Evolutionary conservation across 2,329 filamentous ascomycete genomes (phyloP).

Genomic region (Verticillium albo-atrum): DNA sequence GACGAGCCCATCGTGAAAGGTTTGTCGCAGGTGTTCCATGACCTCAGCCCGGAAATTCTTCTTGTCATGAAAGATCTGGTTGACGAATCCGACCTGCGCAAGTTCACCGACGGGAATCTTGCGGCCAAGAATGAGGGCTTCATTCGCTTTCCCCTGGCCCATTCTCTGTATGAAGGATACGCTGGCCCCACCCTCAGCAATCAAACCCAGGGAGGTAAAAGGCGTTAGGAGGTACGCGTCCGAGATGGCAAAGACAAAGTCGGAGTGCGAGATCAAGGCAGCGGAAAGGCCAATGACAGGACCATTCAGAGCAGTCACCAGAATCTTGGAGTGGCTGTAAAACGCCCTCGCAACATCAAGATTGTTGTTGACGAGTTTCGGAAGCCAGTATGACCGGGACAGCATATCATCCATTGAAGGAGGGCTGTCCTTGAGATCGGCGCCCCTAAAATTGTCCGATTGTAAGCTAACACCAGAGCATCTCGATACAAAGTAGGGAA

Average conservation of each 20-base stretch:
- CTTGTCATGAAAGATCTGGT: conserved; percentile 58
- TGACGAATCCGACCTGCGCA: conserved; percentile 68
- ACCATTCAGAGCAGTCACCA: conserved; percentile 76
- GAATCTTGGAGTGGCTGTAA: conserved; percentile 76
- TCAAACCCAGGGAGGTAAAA: conserved; percentile 74
- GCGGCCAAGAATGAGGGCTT: conserved; percentile 78
- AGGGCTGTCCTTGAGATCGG: background rate
- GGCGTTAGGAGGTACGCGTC: conserved; percentile 75
- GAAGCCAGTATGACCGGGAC: background rate
- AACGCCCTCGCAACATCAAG: background rate
- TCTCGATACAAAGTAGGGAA: background rate
- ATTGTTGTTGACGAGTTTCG: background rate
- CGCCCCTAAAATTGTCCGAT: background rate
- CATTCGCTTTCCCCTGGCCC: conserved; percentile 72
- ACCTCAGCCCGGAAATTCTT: background rate
- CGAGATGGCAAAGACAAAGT: conserved; percentile 78
- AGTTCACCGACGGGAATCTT: conserved; percentile 67
- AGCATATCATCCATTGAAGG: background rate
- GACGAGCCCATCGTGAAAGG: background rate
- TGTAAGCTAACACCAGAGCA: background rate
- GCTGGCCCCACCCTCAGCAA: conserved; percentile 71
- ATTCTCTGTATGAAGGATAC: conserved; percentile 68
- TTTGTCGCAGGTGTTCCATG: background rate
- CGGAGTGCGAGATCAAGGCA: conserved; percentile 67
- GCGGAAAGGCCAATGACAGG: conserved; percentile 76